Evolutionary conservation across 805 yeast genomes (phyloP).

Genomic region (Phaffomyces antillensis): DNA sequence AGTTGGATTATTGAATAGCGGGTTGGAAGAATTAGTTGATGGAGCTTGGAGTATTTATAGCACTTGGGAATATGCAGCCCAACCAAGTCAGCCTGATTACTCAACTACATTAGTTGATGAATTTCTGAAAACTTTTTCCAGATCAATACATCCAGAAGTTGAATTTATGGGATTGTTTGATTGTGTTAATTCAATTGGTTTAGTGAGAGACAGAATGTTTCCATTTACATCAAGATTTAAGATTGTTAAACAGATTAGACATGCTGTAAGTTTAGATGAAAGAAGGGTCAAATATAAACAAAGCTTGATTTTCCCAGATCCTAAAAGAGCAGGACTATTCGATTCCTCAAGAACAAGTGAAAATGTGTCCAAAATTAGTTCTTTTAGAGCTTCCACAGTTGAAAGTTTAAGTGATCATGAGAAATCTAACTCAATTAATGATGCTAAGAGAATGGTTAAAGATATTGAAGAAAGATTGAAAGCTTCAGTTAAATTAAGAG

Average conservation of each 20-base stretch:
- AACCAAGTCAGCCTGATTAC: constrained; percentile 39
- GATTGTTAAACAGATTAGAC: constrained; percentile 53
- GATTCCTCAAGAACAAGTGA: background rate
- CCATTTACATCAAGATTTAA: constrained; percentile 47
- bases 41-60: constrained; percentile 60
- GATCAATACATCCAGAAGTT: constrained; percentile 34
- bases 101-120: constrained; percentile 42
- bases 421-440: background rate
- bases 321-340: constrained; percentile 16
- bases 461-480: constrained; percentile 8
- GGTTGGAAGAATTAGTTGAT: constrained; percentile 47
- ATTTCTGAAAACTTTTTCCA: constrained; percentile 47
- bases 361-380: background rate
- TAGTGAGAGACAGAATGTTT: constrained; percentile 48
- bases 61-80: constrained; percentile 54
- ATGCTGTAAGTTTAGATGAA: constrained; percentile 63
- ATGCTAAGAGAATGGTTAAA: constrained; percentile 12
- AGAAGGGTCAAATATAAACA: constrained; percentile 58
- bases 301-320: constrained; percentile 40
- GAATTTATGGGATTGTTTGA: constrained; percentile 66
- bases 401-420: background rate
- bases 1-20: constrained; percentile 51
- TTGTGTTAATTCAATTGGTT: constrained; percentile 60
- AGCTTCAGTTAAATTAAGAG: background rate
- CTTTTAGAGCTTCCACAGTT: background rate